Evolutionary conservation across 371 early-diverging fungal genomes (phyloP).

Genomic region (Mortierella sp.): DNA sequence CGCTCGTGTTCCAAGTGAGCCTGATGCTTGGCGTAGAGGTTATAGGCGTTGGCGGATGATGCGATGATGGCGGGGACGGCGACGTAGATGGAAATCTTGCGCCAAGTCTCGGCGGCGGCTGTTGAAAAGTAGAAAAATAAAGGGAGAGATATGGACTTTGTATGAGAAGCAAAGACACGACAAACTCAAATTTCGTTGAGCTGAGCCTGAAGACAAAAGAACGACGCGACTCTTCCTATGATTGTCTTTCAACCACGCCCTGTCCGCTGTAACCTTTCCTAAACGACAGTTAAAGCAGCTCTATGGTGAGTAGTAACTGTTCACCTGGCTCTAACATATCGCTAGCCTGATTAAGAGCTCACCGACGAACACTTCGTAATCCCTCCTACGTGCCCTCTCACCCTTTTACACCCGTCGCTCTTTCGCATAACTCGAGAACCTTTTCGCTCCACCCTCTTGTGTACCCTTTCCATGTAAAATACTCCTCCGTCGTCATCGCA

Average conservation of each 20-base stretch:
- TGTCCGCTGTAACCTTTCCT: not conserved
- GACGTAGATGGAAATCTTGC: slow-evolving; percentile 50
- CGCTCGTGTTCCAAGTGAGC: slow-evolving; percentile 44
- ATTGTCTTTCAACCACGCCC: not conserved
- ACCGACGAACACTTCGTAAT: no score
- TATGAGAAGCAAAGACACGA: not conserved
- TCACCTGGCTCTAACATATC: not conserved
- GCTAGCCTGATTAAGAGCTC: not conserved
- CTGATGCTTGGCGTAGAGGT: slow-evolving; percentile 42
- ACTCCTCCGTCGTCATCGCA: not conserved
- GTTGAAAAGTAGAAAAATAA: not conserved
- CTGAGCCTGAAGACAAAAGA: not conserved
- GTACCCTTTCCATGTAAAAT: not conserved
- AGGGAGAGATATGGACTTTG: not conserved
- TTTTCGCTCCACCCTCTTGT: not conserved
- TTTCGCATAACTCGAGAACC: not conserved
- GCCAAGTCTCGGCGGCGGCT: slow-evolving; percentile 54
- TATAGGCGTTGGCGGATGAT: slow-evolving; percentile 44
- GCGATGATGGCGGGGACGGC: slow-evolving; percentile 35
- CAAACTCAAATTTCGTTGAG: not conserved
- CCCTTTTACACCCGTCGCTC: not conserved
- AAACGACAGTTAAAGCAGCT: not conserved
- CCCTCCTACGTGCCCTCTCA: not conserved
- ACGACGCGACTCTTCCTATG: not conserved
- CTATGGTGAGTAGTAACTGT: not conserved